Evolutionary conservation across 176 grass and related monocot species (phyloP).

Genomic region (Aegilops umbellulata): DNA sequence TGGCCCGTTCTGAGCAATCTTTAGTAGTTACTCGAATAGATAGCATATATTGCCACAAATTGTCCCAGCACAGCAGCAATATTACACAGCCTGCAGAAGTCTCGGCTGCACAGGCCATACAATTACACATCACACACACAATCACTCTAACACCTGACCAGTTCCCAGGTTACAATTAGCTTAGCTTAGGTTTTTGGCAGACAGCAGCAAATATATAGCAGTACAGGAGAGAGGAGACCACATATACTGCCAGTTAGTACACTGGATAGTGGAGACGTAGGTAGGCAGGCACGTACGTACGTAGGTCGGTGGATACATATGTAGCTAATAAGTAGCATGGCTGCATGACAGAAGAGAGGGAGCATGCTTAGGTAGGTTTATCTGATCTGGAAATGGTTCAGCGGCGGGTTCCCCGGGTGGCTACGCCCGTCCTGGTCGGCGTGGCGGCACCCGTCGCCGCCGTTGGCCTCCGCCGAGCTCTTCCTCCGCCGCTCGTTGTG

Average conservation of each 20-base stretch:
- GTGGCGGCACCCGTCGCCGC: slow-evolving; percentile 35
- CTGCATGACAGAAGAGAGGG: slow-evolving; percentile 99
- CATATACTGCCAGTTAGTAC: slow-evolving; percentile 21
- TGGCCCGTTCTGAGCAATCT: neutral
- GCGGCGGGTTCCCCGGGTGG: slow-evolving; percentile 43
- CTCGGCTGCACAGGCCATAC: slow-evolving; percentile 16
- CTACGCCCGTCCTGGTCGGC: slow-evolving; percentile 50
- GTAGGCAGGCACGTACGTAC: neutral
- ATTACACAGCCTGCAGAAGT: slow-evolving; percentile 7
- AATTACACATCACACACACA: slow-evolving; percentile 17
- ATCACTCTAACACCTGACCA: slow-evolving; percentile 29
- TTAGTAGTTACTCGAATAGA: neutral
- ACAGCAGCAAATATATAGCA: slow-evolving; percentile 4
- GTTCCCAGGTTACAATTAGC: slow-evolving; percentile 28
- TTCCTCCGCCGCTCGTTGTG: slow-evolving; percentile 95
- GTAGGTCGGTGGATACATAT: neutral
- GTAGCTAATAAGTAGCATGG: slow-evolving; percentile 24
- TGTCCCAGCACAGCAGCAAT: slow-evolving; percentile 17
- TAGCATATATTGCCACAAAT: slow-evolving; percentile 32
- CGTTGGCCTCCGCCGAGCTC: slow-evolving; percentile 56
- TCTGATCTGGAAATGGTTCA: slow-evolving; percentile 79
- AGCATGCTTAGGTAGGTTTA: slow-evolving; percentile 72
- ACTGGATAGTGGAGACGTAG: neutral
- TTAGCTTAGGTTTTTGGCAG: slow-evolving; percentile 27
- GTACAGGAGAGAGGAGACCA: slow-evolving; percentile 15